Base-by-base conservation (phyloP, 805 yeast genomes). In the Brettanomyces custersianus region DNA sequence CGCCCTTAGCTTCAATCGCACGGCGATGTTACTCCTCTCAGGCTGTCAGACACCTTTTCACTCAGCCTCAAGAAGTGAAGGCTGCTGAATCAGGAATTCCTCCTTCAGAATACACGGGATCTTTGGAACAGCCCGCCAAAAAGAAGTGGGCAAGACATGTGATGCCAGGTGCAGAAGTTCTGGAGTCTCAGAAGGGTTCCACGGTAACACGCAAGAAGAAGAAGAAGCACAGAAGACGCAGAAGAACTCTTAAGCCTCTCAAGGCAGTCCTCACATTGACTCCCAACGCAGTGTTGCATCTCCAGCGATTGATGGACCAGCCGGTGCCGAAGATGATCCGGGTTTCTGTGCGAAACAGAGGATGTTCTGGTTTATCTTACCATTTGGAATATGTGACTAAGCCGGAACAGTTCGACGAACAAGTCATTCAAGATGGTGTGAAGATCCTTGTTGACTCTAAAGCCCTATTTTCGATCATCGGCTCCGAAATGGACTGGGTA, bases 401-500 rank as follows among this genome's bases (percentile, higher is more conserved):
- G 54, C 90, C 96, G 7, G 95, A 88, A n/a, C 86, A 87, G 62
- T 92, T 90, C 51, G 98, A 92, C 59, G 98, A 92, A 61, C 66
- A 80, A 40, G 85, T 92, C 8, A 85, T 75, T 45, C 97, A 90
- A 62, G 95, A 88, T 51, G 96, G 94, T 24, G 94, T 92, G 28
- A 83, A 77, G 56, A 94, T 92, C 3, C 68, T 88, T 37, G 85
- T 92, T 31, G 98, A 92, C 57, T 90, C 97, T 20, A 92, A 92
- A 59, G 98, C 98, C 0, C 68, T 92, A 37, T 88, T 92, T 59
- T 80, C 94, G 47, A 88, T 92, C 31, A 94, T 92, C 40, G 98
- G 98, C 1, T 81, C 94, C 5, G 95, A 88, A 60, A 92, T 92
- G 98, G 98, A 92, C 60, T 92, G 96, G 95, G 68, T 85, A 33